Evolutionary conservation across 495 filamentous ascomycete species (phyloP).

Genomic region (Penicillium subrubescens): DNA sequence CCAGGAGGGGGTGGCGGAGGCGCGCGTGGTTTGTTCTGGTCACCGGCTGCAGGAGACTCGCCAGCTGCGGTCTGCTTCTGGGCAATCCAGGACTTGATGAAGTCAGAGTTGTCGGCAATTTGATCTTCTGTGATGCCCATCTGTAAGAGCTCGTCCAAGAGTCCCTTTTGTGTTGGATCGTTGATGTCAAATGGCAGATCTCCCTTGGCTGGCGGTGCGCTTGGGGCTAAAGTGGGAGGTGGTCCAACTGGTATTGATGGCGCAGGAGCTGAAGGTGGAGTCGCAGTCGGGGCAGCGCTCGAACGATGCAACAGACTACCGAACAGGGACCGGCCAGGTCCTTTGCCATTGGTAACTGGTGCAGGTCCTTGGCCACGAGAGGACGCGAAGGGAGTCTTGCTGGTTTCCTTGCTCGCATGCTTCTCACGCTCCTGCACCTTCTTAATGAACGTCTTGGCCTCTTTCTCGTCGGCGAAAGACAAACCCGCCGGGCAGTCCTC

Average conservation of each 20-base stretch:
- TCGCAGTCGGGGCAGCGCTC: constrained; percentile 55
- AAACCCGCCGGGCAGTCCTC: constrained; percentile 87
- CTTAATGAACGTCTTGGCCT: constrained; percentile 90
- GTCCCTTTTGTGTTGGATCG: constrained; percentile 81
- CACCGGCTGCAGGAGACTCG: constrained; percentile 25
- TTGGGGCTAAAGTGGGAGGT: constrained; percentile 30
- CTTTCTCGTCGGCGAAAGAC: constrained; percentile 94
- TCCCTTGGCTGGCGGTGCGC: constrained; percentile 42
- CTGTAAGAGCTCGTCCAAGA: constrained; percentile 75
- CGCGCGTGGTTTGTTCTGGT: constrained; percentile 53
- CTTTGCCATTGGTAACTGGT: constrained; percentile 51
- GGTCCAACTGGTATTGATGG: constrained; percentile 53
- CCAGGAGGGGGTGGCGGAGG: constrained; percentile 61
- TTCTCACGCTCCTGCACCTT: constrained; percentile 95
- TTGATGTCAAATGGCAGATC: constrained; percentile 74
- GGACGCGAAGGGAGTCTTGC: constrained; percentile 73
- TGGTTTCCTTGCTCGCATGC: constrained; percentile 84
- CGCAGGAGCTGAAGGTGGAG: constrained; percentile 49
- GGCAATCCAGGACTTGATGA: constrained; percentile 89
- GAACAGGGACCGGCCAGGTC: constrained; percentile 56
- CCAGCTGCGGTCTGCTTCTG: constrained; percentile 65
- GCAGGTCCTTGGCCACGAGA: constrained; percentile 49
- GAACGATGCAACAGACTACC: constrained; percentile 74
- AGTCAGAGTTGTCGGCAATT: constrained; percentile 89
- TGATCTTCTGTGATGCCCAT: constrained; percentile 94